Conservation (phyloP, 2,329 filamentous ascomycete species). For the Davidsoniella neocaledoniae region DNA sequence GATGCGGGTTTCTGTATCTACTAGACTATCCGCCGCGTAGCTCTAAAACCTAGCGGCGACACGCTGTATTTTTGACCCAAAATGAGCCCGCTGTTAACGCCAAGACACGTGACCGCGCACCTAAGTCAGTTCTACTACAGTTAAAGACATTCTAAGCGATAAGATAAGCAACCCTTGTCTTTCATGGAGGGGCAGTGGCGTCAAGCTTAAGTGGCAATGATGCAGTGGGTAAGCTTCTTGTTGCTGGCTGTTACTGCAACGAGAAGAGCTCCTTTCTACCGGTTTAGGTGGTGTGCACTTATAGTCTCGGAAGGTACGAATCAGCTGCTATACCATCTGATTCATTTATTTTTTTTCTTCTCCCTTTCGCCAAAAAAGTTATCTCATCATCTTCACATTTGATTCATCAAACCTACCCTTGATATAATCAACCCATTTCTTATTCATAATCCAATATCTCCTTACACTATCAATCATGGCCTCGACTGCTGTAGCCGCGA, state of each 20-base stretch:
- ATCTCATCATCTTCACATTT: too few relatives aligned
- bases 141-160: not conserved
- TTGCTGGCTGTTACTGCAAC: not conserved
- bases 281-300: not conserved
- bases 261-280: too few relatives aligned
- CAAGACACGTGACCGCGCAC: conserved; percentile 7
- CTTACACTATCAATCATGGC: conserved; percentile 3
- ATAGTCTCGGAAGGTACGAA: not conserved
- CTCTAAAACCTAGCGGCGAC: too few relatives aligned
- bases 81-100: not conserved
- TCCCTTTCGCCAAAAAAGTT: not conserved
- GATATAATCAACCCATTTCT: not conserved
- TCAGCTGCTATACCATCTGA: not conserved
- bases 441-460: not conserved
- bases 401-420: not conserved
- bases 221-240: conserved; percentile 1
- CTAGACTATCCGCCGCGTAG: too few relatives aligned
- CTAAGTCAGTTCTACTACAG: not conserved
- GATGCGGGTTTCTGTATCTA: not conserved
- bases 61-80: not conserved
- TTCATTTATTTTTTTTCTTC: not conserved
- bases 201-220: not conserved
- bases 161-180: conserved; percentile 10
- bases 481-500: conserved; percentile 1
- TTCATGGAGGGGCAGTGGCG: conserved; percentile 2